Evolutionary conservation across 495 filamentous ascomycete species (phyloP), one percentile per base, ranked within the genome.

Genomic region (Parmelia sp.): DNA sequence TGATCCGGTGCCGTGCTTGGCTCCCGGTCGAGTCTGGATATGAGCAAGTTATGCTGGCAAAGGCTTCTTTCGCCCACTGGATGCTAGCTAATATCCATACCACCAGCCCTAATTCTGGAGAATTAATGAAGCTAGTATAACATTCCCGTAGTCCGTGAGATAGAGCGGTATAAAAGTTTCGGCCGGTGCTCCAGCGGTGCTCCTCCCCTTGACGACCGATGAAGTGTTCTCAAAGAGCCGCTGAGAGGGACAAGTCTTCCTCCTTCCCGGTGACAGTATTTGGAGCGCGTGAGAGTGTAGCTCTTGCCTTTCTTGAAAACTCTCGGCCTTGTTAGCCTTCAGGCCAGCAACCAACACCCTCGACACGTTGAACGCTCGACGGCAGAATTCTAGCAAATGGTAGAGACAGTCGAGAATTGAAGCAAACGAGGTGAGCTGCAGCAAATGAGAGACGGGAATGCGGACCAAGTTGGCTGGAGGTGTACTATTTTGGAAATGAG

Each of bases 381-480:
- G 17, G 7, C 2, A 35, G 17, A 55, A 21, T 3, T 12, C 6
- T 33, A 55, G 51, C 51, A 55, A 33, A 3, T 55, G 51, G 5
- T 55, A 55, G 51, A 33, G 51, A 55, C 51, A 55, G 31, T 63
- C 53, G 14, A 61, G n/a, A 47, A 35, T 42, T 33, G 53, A 42
- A 63, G 36, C 56, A 27, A 63, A 11, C n/a, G 25, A n/a, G 44
- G n/a, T 49, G 31, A 33, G 61, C 21, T 33, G 23, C 40, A 35
- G 37, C 27, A 40, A 63, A 56, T 40, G 37, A 31, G 35, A 44
- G 23, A 60, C 42, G 51, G 53, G 37, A 42, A 44, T 53, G 17
- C 31, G 17, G 12, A 14, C 36, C 33, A 51, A 14, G 33, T 25
- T 23, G 37, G 47, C 23, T 39, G 45, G 37, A 25, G 39, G 37